These are phyloP conservation scores for Viola pubescens DNA, from an alignment of 441 rosid species.

Conservation along the genomic window DNA sequence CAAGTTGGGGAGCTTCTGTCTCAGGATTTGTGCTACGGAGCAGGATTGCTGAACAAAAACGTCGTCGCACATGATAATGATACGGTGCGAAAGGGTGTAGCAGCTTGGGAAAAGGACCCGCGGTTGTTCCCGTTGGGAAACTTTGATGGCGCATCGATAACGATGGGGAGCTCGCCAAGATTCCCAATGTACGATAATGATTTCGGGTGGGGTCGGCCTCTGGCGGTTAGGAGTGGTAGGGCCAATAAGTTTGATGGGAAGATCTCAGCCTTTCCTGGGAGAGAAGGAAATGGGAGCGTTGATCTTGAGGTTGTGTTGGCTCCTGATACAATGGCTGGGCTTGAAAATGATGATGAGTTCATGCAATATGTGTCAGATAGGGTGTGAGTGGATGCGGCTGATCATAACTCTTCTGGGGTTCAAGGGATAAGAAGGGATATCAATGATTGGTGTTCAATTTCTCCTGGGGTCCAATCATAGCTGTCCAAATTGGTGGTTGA, in stretches of 20 bases:
- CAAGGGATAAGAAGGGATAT: too few species aligned
- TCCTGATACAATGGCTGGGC: constrained; percentile 54
- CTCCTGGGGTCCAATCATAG: background rate
- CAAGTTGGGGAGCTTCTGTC: constrained; percentile 47
- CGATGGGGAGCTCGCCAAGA: constrained; percentile 96
- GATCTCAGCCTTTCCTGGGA: constrained; percentile 87
- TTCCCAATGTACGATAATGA: constrained; percentile 93
- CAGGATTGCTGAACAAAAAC: constrained; percentile 56
- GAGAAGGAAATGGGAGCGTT: constrained; percentile 73
- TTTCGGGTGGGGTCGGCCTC: constrained; percentile 91
- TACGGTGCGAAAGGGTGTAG: constrained; percentile 58
- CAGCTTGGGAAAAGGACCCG: constrained; percentile 67
- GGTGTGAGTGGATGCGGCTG: constrained; percentile 4
- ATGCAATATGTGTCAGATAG: constrained; percentile 65
- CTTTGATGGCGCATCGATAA: constrained; percentile 84
- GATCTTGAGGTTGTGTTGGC: constrained; percentile 88
- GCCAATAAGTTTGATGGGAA: constrained; percentile 94
- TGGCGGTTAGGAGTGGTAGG: constrained; percentile 80
- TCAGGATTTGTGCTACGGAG: constrained; percentile 52
- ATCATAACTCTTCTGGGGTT: too few species aligned
- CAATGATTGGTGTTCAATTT: too few species aligned
- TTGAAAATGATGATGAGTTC: constrained; percentile 61
- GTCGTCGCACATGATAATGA: constrained; percentile 61
- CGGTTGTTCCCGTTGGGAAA: constrained; percentile 83
- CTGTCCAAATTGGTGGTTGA: background rate